These are phyloP conservation scores for Cinnamomum micranthum DNA, from an alignment of 164 flowering plant genomes.

Conservation along the genomic window DNA sequence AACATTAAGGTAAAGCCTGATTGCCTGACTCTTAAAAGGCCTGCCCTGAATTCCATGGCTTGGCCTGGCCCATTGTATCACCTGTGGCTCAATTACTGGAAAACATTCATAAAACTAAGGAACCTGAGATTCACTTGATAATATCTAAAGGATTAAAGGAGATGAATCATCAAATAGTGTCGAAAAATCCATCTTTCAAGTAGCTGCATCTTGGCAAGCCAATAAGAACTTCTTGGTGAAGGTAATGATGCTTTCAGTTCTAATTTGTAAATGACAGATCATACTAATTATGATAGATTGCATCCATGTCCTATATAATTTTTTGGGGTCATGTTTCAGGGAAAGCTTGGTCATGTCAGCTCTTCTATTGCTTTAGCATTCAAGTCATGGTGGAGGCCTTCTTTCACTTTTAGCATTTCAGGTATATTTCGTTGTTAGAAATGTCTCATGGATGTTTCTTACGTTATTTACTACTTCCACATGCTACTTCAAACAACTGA, in stretches of 20 bases:
- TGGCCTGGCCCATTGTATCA: background rate
- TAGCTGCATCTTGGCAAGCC: slow-evolving; percentile 97
- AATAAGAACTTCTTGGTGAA: slow-evolving; percentile 87
- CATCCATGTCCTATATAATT: background rate
- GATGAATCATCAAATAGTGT: slow-evolving; percentile 32
- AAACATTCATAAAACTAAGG: background rate
- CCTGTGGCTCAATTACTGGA: background rate
- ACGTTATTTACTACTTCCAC: too few species aligned
- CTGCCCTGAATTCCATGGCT: background rate
- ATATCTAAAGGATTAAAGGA: slow-evolving; percentile 44
- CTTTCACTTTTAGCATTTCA: slow-evolving; percentile 79
- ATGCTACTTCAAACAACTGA: too few species aligned
- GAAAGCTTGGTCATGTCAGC: slow-evolving; percentile 73
- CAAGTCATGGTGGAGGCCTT: slow-evolving; percentile 99
- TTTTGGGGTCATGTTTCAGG: slow-evolving; percentile 37
- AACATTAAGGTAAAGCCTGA: background rate
- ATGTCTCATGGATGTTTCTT: background rate
- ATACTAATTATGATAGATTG: background rate
- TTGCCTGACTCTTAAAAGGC: background rate
- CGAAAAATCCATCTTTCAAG: slow-evolving; percentile 70
- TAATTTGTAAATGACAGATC: background rate
- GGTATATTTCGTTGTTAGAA: slow-evolving; percentile 35
- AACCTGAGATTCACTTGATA: slow-evolving; percentile 8
- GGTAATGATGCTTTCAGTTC: slow-evolving; percentile 36
- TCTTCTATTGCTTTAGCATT: slow-evolving; percentile 78